Percentiles rank a stretch among this genome's conserved stretches.
These are phyloP conservation scores for Ilyonectria destructans DNA, from an alignment of 2,329 filamentous ascomycete species.

Conservation along the genomic window DNA sequence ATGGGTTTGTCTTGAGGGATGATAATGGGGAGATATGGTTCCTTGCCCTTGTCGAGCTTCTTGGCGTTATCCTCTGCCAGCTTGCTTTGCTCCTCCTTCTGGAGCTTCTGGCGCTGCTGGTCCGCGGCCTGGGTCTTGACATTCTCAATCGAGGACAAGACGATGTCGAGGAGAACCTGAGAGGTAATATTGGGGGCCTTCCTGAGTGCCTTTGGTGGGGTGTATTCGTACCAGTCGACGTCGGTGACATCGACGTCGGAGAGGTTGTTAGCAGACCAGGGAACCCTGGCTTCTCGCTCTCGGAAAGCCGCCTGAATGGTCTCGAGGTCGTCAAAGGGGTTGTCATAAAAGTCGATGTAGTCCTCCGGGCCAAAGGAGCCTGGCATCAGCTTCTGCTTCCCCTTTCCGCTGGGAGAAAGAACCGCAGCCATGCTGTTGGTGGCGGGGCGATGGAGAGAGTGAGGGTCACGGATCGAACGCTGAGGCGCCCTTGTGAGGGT, in stretches of 20 bases:
- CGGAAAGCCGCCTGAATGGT: conserved; percentile 45
- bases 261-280: conserved; percentile 45
- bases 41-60: conserved; percentile 52
- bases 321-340: conserved; percentile 49
- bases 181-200: conserved; percentile 58
- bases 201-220: conserved; percentile 62
- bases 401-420: conserved; percentile 32
- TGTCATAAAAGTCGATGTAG: conserved; percentile 50
- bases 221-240: conserved; percentile 64
- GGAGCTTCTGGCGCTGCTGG: conserved; percentile 49
- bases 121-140: conserved; percentile 58
- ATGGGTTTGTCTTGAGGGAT: conserved; percentile 41
- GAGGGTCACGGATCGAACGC: conserved; percentile 5
- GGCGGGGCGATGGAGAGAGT: background rate
- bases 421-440: conserved; percentile 10
- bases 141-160: conserved; percentile 63
- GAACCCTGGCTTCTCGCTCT: conserved; percentile 35
- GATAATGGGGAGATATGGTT: conserved; percentile 56
- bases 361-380: conserved; percentile 52
- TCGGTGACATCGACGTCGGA: conserved; percentile 46
- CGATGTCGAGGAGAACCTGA: conserved; percentile 59
- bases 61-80: conserved; percentile 34
- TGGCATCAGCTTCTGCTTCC: conserved; percentile 46
- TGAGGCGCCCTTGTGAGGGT: conserved; percentile 15
- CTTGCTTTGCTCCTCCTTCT: conserved; percentile 49